phyloP scores from a whole-genome alignment of 2,329 filamentous ascomycete species.

The Tricladium varicosporioides region DNA sequence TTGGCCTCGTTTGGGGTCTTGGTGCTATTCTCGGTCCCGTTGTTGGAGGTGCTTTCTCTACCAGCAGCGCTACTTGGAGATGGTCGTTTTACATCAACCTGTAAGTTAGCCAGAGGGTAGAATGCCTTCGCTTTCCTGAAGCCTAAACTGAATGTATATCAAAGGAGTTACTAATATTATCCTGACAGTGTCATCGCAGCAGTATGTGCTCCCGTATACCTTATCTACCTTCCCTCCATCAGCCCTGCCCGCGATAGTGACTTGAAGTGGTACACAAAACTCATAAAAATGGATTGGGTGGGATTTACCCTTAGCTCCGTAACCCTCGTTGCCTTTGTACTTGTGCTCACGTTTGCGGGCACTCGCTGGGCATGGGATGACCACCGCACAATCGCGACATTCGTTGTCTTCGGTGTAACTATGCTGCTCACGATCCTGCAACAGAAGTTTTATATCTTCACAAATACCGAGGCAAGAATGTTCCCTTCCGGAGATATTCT shows the following conservation, averaged over 20 bases:
- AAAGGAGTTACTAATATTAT: too few species aligned
- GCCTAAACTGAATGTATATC: too few species aligned
- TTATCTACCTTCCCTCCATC: constrained; percentile 36
- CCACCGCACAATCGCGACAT: constrained; percentile 44
- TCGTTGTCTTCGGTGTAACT: constrained; percentile 44
- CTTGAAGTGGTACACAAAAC: not conserved
- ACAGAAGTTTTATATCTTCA: constrained; percentile 46
- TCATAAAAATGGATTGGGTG: constrained; percentile 41
- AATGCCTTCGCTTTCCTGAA: too few species aligned
- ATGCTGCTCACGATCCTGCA: constrained; percentile 45
- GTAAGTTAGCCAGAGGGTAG: too few species aligned
- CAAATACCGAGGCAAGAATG: constrained; percentile 40
- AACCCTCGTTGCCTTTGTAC: constrained; percentile 41
- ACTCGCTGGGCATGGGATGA: constrained; percentile 47
- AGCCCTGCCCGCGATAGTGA: not conserved
- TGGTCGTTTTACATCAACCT: too few species aligned
- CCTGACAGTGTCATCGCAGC: constrained; percentile 42
- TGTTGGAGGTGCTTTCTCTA: constrained; percentile 35
- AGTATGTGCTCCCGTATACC: constrained; percentile 40
- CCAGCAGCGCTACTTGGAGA: constrained; percentile 33
- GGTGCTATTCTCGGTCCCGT: constrained; percentile 40
- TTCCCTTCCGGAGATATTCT: constrained; percentile 46
- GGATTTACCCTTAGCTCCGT: constrained; percentile 44
- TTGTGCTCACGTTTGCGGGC: constrained; percentile 51
- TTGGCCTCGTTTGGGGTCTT: constrained; percentile 37